Conservation (phyloP, 1,284 basidiomycete genomes). For the Sparassis latifolia region DNA sequence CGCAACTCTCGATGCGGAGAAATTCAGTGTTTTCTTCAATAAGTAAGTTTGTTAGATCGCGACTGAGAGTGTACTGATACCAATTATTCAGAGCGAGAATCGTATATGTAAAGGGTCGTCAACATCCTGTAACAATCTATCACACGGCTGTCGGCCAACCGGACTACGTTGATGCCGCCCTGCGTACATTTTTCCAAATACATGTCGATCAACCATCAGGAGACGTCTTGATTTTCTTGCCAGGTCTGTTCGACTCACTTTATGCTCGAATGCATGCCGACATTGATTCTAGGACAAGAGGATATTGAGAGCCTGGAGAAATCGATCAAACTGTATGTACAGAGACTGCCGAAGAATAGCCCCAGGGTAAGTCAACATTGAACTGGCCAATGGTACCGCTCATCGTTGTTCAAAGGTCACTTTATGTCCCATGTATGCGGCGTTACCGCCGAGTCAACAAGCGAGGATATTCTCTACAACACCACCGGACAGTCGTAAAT, state of each 20-base stretch:
- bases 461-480: slow-evolving; percentile 71
- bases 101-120: slow-evolving; percentile 87
- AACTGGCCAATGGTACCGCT: not conserved
- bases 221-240: slow-evolving; percentile 91
- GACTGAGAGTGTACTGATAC: not conserved
- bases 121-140: slow-evolving; percentile 84
- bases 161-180: slow-evolving; percentile 87
- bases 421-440: slow-evolving; percentile 79
- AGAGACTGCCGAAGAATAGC: slow-evolving; percentile 52
- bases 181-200: slow-evolving; percentile 88
- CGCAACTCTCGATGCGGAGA: slow-evolving; percentile 92
- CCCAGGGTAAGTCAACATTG: slow-evolving; percentile 38
- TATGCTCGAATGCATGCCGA: not conserved
- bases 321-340: slow-evolving; percentile 61
- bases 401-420: slow-evolving; percentile 44
- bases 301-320: slow-evolving; percentile 89
- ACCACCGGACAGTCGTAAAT: slow-evolving; percentile 73
- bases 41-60: slow-evolving; percentile 35
- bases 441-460: slow-evolving; percentile 76
- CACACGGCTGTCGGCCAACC: slow-evolving; percentile 68
- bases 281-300: slow-evolving; percentile 66
- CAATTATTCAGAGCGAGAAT: slow-evolving; percentile 61
- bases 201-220: slow-evolving; percentile 78
- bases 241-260: slow-evolving; percentile 43
- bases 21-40: slow-evolving; percentile 86